phyloP scores from a whole-genome alignment of 805 yeast species.

The Candida palmyrensis region DNA sequence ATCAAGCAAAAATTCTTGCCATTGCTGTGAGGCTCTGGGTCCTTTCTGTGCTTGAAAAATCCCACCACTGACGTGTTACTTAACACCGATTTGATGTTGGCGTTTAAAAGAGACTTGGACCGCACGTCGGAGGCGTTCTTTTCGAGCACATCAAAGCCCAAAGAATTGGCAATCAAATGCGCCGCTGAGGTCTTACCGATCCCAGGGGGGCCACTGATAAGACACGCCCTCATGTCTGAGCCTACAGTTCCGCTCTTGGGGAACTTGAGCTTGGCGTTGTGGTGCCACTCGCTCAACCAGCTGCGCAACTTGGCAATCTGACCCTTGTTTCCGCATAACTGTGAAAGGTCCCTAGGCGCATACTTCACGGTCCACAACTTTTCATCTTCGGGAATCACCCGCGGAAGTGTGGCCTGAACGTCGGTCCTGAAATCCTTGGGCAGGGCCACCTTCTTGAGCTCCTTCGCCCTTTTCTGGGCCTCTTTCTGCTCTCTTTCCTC shows the following conservation, averaged over 20 bases:
- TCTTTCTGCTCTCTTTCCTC: slow-evolving; percentile 25
- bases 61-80: slow-evolving; percentile 83
- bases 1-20: slow-evolving; percentile 69
- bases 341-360: slow-evolving; percentile 73
- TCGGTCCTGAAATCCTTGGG: too few relatives aligned
- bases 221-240: slow-evolving; percentile 70
- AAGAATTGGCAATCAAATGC: slow-evolving; percentile 60
- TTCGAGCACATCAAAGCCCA: slow-evolving; percentile 72
- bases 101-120: slow-evolving; percentile 70
- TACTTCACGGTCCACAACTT: slow-evolving; percentile 90
- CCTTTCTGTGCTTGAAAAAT: slow-evolving; percentile 45
- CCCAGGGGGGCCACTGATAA: slow-evolving; percentile 86
- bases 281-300: slow-evolving; percentile 81
- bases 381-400: slow-evolving; percentile 46
- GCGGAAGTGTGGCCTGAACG: too few relatives aligned
- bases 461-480: slow-evolving; percentile 18
- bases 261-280: slow-evolving; percentile 49
- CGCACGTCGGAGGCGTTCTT: slow-evolving; percentile 88
- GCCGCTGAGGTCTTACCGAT: slow-evolving; percentile 84
- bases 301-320: slow-evolving; percentile 56
- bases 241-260: slow-evolving; percentile 58
- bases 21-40: slow-evolving; percentile 21
- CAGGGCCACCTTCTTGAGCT: slow-evolving; percentile 1
- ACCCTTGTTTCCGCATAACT: slow-evolving; percentile 89
- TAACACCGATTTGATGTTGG: slow-evolving; percentile 63